phyloP scores from a whole-genome alignment of 202 grass and related monocot genomes.

The Cymbopogon flexuosus region DNA sequence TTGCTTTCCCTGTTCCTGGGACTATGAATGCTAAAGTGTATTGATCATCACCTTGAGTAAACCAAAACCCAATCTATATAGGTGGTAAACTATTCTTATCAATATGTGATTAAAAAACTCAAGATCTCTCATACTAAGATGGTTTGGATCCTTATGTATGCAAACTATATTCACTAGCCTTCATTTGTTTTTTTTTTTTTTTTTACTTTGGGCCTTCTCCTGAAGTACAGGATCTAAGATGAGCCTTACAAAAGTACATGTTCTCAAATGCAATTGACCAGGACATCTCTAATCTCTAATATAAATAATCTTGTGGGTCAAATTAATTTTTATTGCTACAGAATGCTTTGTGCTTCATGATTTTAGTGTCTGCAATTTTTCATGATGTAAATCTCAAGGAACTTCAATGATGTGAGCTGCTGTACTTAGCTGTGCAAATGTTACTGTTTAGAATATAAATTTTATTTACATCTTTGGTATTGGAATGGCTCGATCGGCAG shows the following conservation, averaged over 20 bases:
- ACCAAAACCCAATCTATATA: background rate
- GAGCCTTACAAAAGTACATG: background rate
- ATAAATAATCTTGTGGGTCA: background rate
- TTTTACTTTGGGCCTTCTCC: background rate
- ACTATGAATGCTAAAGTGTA: background rate
- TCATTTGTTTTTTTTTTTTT: background rate
- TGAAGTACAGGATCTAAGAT: background rate
- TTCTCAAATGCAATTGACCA: background rate
- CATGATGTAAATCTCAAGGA: background rate
- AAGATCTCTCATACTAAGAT: background rate
- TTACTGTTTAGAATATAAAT: background rate
- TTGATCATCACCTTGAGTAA: constrained; percentile 2
- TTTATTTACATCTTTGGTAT: background rate
- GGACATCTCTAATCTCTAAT: background rate
- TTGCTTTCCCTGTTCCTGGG: background rate
- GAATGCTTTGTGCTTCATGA: background rate
- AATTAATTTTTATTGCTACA: background rate
- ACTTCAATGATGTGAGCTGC: background rate
- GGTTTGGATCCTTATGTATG: constrained; percentile 1
- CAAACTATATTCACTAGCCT: background rate
- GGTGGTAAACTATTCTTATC: background rate
- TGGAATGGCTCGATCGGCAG: background rate
- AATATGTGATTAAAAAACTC: background rate
- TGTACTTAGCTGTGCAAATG: background rate
- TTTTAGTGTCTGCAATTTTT: background rate